A percentile compares a stretch with the other conserved stretches of the same genome.
Conservation (phyloP, 257 asterid genomes). For the Voacanga thouarsii region DNA sequence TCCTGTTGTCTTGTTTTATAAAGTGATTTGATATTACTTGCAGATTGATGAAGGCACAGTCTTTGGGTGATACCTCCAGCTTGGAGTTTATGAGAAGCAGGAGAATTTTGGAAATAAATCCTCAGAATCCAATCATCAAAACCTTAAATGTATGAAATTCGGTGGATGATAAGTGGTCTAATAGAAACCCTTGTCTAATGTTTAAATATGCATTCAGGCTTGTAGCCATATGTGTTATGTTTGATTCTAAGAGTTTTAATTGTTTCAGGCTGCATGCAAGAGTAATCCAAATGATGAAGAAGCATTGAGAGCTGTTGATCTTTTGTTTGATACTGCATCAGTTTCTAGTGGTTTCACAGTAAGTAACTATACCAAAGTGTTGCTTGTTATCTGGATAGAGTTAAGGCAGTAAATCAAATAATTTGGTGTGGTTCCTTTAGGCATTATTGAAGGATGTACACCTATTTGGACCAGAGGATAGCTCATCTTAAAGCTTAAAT, state of each 20-base stretch:
- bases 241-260: constrained; percentile 3
- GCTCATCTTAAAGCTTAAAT: not conserved
- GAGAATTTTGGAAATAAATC: constrained; percentile 93
- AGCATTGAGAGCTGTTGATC: constrained; percentile 91
- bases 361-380: constrained; percentile 23
- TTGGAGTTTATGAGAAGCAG: constrained; percentile 85
- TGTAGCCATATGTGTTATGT: not conserved
- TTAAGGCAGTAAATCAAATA: not conserved
- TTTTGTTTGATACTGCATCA: constrained; percentile 81
- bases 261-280: constrained; percentile 73
- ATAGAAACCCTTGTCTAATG: not conserved
- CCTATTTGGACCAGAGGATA: not conserved
- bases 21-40: constrained; percentile 23
- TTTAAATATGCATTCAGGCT: not conserved
- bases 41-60: constrained; percentile 96
- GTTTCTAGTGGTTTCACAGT: constrained; percentile 96
- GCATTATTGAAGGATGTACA: not conserved
- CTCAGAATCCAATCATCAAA: constrained; percentile 82
- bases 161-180: constrained; percentile 2
- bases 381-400: not conserved
- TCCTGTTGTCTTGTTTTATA: not conserved
- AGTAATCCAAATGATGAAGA: constrained; percentile 76
- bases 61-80: constrained; percentile 68
- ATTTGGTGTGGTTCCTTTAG: not conserved
- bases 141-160: constrained; percentile 55